phyloP scores from a whole-genome alignment of 148 eudicot genomes.

The Heliamphora exappendiculata region DNA sequence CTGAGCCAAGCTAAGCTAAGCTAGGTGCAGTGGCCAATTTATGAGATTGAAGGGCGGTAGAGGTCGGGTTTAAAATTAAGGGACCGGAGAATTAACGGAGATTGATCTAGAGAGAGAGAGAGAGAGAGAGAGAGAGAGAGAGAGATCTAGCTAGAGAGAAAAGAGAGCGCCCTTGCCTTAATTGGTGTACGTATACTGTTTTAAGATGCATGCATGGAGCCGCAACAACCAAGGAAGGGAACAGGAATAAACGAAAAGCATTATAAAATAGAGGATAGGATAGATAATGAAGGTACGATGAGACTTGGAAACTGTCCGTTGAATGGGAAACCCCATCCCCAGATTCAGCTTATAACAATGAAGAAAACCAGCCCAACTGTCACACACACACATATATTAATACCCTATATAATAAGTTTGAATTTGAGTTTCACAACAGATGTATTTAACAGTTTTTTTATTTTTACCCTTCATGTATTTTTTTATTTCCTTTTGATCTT shows the following conservation, averaged over 20 bases:
- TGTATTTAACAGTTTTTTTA: too few relatives aligned
- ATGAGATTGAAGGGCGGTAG: conserved; percentile 2
- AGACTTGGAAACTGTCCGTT: conserved; percentile 31
- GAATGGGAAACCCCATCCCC: conserved; percentile 28
- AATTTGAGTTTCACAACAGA: too few relatives aligned
- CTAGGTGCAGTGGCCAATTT: not conserved
- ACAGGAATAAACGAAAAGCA: conserved; percentile 17
- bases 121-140: conserved; percentile 7
- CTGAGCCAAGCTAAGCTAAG: too few relatives aligned
- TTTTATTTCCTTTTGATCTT: too few relatives aligned
- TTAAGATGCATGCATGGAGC: not conserved
- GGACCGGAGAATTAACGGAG: too few relatives aligned
- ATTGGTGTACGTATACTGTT: not conserved
- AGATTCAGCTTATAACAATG: conserved; percentile 24
- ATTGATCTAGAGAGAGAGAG: not conserved
- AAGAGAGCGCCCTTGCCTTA: not conserved
- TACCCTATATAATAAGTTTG: too few relatives aligned
- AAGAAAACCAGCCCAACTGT: conserved; percentile 22
- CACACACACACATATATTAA: too few relatives aligned
- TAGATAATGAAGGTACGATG: not conserved
- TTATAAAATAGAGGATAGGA: not conserved
- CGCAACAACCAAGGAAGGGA: conserved; percentile 10
- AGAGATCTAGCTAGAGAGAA: not conserved
- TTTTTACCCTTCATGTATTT: too few relatives aligned
- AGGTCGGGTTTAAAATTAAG: not conserved